Evolutionary conservation across 306 rosid genomes (phyloP).

Genomic region (Lablab purpureus): DNA sequence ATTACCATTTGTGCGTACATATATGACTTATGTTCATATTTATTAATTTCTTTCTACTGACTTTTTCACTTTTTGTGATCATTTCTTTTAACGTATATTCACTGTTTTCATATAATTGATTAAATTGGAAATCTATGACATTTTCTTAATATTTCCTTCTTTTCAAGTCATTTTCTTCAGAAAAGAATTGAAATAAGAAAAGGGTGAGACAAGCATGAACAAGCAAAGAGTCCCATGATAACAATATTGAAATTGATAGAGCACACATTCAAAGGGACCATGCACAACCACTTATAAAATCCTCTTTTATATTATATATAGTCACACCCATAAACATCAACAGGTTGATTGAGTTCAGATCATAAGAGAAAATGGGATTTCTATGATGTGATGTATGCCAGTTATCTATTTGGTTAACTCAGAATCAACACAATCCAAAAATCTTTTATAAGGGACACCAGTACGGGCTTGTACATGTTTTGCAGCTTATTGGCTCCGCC

Average conservation of each 20-base stretch:
- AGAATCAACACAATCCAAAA: slow-evolving; percentile 47
- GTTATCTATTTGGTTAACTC: slow-evolving; percentile 43
- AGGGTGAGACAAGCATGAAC: slow-evolving; percentile 48
- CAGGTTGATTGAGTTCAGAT: slow-evolving; percentile 37
- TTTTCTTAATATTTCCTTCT: slow-evolving; percentile 50
- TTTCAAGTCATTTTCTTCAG: slow-evolving; percentile 54
- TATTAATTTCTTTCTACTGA: not conserved
- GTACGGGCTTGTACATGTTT: slow-evolving; percentile 52
- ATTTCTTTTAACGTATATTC: slow-evolving; percentile 36
- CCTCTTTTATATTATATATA: slow-evolving; percentile 32
- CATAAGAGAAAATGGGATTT: slow-evolving; percentile 40
- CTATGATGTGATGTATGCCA: slow-evolving; percentile 57
- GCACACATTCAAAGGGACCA: slow-evolving; percentile 47
- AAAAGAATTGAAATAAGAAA: slow-evolving; percentile 49
- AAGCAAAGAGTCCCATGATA: slow-evolving; percentile 50
- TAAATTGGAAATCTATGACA: slow-evolving; percentile 47
- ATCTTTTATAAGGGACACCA: slow-evolving; percentile 44
- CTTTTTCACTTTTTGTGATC: slow-evolving; percentile 33
- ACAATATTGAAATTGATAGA: slow-evolving; percentile 54
- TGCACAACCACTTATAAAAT: slow-evolving; percentile 35
- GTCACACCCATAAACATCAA: slow-evolving; percentile 52
- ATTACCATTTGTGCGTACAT: slow-evolving; percentile 24
- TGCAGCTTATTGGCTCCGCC: slow-evolving; percentile 1
- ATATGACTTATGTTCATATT: slow-evolving; percentile 5
- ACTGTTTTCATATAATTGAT: slow-evolving; percentile 42